These are phyloP conservation scores for Fusarium tricinctum DNA, from an alignment of 2,329 filamentous ascomycete genomes.

Conservation along the genomic window DNA sequence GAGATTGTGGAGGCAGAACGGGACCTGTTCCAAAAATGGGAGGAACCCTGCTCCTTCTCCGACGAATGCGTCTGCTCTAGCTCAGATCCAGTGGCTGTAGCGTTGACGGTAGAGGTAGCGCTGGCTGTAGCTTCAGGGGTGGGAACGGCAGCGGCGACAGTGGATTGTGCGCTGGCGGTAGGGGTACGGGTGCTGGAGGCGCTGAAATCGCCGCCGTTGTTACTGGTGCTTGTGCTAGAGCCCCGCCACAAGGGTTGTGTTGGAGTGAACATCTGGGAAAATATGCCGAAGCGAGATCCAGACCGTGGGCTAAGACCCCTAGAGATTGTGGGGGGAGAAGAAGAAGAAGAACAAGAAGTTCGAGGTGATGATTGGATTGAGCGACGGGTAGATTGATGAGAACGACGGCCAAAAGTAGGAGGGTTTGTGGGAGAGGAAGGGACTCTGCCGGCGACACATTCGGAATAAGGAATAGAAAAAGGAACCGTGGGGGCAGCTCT, in stretches of 20 bases:
- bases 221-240: constrained; percentile 27
- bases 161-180: constrained; percentile 35
- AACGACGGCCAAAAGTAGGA: constrained; percentile 16
- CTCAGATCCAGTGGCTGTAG: constrained; percentile 42
- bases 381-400: constrained; percentile 18
- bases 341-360: constrained; percentile 45
- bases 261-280: constrained; percentile 49
- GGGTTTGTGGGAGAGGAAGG: constrained; percentile 34
- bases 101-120: constrained; percentile 40
- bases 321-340: constrained; percentile 45
- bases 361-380: constrained; percentile 44
- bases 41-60: constrained; percentile 36
- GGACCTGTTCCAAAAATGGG: constrained; percentile 50
- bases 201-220: constrained; percentile 23
- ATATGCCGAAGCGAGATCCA: constrained; percentile 36
- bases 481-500: constrained; percentile 23
- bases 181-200: constrained; percentile 35
- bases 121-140: constrained; percentile 34
- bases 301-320: constrained; percentile 50
- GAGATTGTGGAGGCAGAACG: constrained; percentile 46
- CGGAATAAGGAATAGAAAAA: constrained; percentile 31
- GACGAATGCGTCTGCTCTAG: constrained; percentile 36
- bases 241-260: constrained; percentile 48
- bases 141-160: constrained; percentile 11
- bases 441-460: constrained; percentile 29